Evolutionary conservation across 176 grass and related monocot species (phyloP).

Genomic region (Elaeis guineensis): DNA sequence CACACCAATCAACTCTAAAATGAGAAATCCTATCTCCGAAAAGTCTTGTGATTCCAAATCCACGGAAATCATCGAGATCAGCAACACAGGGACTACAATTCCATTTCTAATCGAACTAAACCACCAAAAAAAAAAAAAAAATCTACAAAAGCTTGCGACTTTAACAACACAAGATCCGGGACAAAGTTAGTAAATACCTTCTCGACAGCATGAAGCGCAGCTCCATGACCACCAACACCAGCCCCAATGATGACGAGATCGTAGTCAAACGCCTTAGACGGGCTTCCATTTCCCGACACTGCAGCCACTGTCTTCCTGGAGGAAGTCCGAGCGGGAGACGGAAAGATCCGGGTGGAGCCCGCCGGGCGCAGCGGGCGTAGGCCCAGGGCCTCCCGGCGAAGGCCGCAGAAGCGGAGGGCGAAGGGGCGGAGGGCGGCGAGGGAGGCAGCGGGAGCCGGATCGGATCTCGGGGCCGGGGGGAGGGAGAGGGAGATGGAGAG

Average conservation of each 20-base stretch:
- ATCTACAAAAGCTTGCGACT: too few relatives aligned
- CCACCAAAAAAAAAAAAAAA: not conserved
- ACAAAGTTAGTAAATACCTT: slow-evolving; percentile 30
- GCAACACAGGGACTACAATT: not conserved
- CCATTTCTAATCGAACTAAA: slow-evolving; percentile 4
- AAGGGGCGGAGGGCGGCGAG: not conserved
- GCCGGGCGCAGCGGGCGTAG: slow-evolving; percentile 15
- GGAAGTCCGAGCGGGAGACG: slow-evolving; percentile 9
- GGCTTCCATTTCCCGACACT: slow-evolving; percentile 34
- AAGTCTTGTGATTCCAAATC: too few relatives aligned
- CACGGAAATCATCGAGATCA: not conserved
- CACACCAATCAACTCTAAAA: too few relatives aligned
- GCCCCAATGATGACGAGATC: slow-evolving; percentile 87
- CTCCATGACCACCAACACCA: slow-evolving; percentile 74
- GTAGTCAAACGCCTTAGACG: slow-evolving; percentile 45
- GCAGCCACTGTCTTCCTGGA: slow-evolving; percentile 16
- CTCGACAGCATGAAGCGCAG: slow-evolving; percentile 79
- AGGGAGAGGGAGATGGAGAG: slow-evolving; percentile 16
- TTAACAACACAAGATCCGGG: too few relatives aligned
- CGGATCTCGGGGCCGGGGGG: slow-evolving; percentile 26
- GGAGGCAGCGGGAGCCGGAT: slow-evolving; percentile 15
- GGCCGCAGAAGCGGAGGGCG: slow-evolving; percentile 35
- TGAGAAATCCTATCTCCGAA: too few relatives aligned
- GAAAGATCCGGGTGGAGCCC: slow-evolving; percentile 15
- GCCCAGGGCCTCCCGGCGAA: slow-evolving; percentile 25